Evolutionary conservation across 805 yeast species (phyloP).

Genomic region (Ogataea glucozyma): DNA sequence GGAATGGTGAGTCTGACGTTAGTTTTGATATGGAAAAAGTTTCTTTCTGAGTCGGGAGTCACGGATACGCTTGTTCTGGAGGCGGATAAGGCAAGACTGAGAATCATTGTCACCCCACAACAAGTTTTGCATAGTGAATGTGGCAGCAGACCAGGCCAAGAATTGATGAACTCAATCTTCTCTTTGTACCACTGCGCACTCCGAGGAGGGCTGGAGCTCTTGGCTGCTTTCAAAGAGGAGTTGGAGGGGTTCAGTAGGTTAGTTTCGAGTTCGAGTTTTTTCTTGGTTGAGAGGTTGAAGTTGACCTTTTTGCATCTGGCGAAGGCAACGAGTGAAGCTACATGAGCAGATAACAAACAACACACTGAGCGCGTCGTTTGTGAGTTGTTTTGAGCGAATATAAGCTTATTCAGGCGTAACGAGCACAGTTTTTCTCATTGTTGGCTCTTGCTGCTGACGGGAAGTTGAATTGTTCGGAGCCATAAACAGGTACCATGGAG

Average conservation of each 20-base stretch:
- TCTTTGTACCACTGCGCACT: constrained; percentile 8
- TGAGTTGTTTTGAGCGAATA: too few species aligned
- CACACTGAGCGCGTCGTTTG: too few species aligned
- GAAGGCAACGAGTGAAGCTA: constrained; percentile 12
- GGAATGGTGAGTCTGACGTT: constrained; percentile 34
- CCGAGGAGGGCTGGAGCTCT: constrained; percentile 10
- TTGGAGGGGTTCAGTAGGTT: constrained; percentile 16
- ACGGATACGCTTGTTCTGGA: neutral
- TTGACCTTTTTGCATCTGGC: constrained; percentile 22
- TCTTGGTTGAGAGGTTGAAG: constrained; percentile 23
- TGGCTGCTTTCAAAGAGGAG: constrained; percentile 12
- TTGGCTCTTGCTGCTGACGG: too few species aligned
- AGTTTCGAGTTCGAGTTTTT: constrained; percentile 16
- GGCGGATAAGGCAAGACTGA: neutral
- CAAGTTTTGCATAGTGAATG: constrained; percentile 15
- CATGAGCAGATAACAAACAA: too few species aligned
- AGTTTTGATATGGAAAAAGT: constrained; percentile 30
- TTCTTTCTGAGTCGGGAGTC: neutral
- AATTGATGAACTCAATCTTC: constrained; percentile 6
- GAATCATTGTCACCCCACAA: constrained; percentile 11
- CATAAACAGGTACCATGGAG: too few species aligned
- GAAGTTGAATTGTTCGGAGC: too few species aligned
- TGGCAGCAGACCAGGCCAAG: constrained; percentile 4
- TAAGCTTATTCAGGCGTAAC: too few species aligned
- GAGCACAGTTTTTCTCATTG: too few species aligned